Conservation (phyloP, 108 stramenopile species). For the Skeletonema tropicum region DNA sequence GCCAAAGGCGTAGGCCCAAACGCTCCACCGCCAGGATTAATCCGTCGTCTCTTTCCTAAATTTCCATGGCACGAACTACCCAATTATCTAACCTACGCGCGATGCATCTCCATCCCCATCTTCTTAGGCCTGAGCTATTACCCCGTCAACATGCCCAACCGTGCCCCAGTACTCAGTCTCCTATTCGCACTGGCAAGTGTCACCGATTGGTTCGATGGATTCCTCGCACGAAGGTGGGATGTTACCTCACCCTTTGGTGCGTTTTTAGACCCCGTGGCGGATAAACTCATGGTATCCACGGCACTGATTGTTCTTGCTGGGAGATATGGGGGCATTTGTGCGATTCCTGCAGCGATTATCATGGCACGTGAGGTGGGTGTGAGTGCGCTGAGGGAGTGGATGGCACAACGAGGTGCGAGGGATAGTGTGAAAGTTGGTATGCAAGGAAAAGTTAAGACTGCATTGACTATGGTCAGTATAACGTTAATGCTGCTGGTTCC, state of each 20-base stretch:
- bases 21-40: constrained; percentile 61
- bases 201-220: constrained; percentile 96
- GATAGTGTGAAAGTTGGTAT: constrained; percentile 88
- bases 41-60: constrained; percentile 63
- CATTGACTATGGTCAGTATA: constrained; percentile 78
- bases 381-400: constrained; percentile 94
- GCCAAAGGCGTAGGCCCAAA: constrained; percentile 55
- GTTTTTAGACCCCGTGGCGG: constrained; percentile 97
- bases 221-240: constrained; percentile 86
- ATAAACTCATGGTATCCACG: constrained; percentile 95
- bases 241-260: constrained; percentile 86
- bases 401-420: constrained; percentile 84
- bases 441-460: constrained; percentile 89
- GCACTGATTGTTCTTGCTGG: constrained; percentile 86
- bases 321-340: constrained; percentile 68
- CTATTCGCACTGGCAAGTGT: constrained; percentile 74
- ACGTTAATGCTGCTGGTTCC: constrained; percentile 69
- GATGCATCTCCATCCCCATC: constrained; percentile 78
- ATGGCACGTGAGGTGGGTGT: constrained; percentile 90
- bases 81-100: constrained; percentile 71
- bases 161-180: constrained; percentile 21
- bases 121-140: constrained; percentile 58
- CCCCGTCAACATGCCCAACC: constrained; percentile 29
- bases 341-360: constrained; percentile 84
- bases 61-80: constrained; percentile 80